Percentiles rank a stretch among this genome's conserved stretches.
Conservation (phyloP, 495 filamentous ascomycete species). For the Penicillium flavigenum region DNA sequence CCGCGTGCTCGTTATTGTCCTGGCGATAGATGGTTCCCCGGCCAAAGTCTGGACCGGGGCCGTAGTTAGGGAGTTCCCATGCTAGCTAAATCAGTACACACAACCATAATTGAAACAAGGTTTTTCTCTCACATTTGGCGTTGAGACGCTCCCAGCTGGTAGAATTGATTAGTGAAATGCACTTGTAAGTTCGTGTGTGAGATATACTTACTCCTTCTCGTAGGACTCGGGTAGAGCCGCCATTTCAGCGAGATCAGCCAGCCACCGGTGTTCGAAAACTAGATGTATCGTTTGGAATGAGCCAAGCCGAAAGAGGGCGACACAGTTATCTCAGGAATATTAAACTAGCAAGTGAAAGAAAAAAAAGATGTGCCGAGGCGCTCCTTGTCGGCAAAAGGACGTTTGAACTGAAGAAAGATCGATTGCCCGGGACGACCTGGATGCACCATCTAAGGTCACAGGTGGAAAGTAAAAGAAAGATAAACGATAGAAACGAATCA, state of each 20-base stretch:
- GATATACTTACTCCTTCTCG: background rate
- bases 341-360: background rate
- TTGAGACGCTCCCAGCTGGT: background rate
- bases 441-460: background rate
- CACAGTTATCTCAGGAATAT: background rate
- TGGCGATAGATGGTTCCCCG: background rate
- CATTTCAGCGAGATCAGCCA: background rate
- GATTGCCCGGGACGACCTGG: background rate
- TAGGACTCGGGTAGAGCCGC: background rate
- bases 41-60: background rate
- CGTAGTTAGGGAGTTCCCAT: slow-evolving; percentile 3
- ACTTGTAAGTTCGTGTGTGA: background rate
- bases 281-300: background rate
- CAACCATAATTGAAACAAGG: background rate
- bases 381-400: background rate
- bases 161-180: background rate
- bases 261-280: background rate
- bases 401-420: background rate
- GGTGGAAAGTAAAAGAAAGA: background rate
- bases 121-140: background rate
- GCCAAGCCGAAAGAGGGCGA: background rate
- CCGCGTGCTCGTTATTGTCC: background rate
- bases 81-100: background rate
- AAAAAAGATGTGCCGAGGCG: background rate
- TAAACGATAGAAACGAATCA: background rate